Evolutionary conservation across 805 yeast species (phyloP).

Genomic region (Pichia nakasei): DNA sequence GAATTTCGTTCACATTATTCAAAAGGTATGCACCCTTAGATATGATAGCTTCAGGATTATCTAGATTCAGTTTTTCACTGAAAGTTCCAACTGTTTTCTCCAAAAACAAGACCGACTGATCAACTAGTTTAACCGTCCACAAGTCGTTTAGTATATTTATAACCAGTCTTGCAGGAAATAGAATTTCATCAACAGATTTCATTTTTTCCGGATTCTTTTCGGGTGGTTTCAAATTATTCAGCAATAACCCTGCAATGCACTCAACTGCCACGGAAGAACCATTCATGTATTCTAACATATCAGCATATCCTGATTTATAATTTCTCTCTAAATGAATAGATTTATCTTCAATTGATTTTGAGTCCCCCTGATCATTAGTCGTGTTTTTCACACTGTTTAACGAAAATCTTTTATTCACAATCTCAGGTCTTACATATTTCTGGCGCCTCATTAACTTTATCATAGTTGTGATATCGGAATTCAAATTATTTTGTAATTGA

Average conservation of each 20-base stretch:
- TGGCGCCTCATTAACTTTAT: slow-evolving; percentile 2
- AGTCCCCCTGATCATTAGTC: no score
- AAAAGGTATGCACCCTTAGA: slow-evolving; percentile 10
- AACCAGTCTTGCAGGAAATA: slow-evolving; percentile 91
- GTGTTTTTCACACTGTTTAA: neutral
- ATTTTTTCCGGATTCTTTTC: slow-evolving; percentile 72
- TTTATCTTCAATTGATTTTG: neutral
- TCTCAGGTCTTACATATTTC: slow-evolving; percentile 3
- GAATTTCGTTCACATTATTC: slow-evolving; percentile 9
- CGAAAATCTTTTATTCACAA: neutral
- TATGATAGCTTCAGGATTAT: slow-evolving; percentile 6
- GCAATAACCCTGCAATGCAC: slow-evolving; percentile 75
- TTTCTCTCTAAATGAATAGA: slow-evolving; percentile 3
- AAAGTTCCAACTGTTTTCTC: slow-evolving; percentile 57
- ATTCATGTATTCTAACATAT: slow-evolving; percentile 57
- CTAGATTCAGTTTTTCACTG: neutral
- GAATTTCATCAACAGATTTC: slow-evolving; percentile 68
- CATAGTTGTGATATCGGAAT: slow-evolving; percentile 1
- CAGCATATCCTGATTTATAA: slow-evolving; percentile 26
- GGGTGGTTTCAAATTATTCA: slow-evolving; percentile 78
- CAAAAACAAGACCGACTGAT: slow-evolving; percentile 81
- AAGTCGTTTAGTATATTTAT: slow-evolving; percentile 84
- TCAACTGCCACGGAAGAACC: slow-evolving; percentile 62
- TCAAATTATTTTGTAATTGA: neutral
- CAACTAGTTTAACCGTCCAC: slow-evolving; percentile 93